phyloP scores from a whole-genome alignment of 768 basidiomycete genomes.

The Russula lepida region DNA sequence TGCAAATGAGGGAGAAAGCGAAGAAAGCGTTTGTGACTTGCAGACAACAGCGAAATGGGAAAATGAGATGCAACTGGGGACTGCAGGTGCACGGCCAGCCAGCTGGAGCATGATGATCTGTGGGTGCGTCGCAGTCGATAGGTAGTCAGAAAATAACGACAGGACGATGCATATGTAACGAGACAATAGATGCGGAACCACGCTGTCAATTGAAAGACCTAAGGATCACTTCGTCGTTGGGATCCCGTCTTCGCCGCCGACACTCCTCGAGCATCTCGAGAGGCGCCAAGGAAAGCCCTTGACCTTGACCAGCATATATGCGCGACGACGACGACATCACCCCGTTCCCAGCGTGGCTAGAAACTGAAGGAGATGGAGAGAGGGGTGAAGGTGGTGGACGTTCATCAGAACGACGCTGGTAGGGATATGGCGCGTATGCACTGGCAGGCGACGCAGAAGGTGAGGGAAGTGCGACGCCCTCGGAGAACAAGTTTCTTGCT shows the following conservation, averaged over 20 bases:
- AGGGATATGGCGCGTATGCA: constrained; percentile 4
- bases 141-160: constrained; percentile 10
- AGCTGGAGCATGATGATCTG: neutral
- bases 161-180: neutral
- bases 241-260: constrained; percentile 11
- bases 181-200: neutral
- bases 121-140: neutral
- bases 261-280: constrained; percentile 12
- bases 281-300: constrained; percentile 15
- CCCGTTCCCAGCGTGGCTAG: neutral
- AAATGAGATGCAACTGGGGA: neutral
- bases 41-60: neutral
- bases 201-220: constrained; percentile 1
- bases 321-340: neutral
- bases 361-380: neutral
- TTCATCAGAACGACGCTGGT: neutral
- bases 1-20: neutral
- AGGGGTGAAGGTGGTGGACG: neutral
- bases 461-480: neutral
- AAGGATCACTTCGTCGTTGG: constrained; percentile 13
- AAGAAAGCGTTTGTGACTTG: neutral
- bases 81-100: neutral
- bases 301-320: neutral
- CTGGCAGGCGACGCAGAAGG: neutral
- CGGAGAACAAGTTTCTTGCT: constrained; percentile 4